Base-by-base conservation (phyloP, 768 basidiomycete genomes). In the Lactarius vividus region DNA sequence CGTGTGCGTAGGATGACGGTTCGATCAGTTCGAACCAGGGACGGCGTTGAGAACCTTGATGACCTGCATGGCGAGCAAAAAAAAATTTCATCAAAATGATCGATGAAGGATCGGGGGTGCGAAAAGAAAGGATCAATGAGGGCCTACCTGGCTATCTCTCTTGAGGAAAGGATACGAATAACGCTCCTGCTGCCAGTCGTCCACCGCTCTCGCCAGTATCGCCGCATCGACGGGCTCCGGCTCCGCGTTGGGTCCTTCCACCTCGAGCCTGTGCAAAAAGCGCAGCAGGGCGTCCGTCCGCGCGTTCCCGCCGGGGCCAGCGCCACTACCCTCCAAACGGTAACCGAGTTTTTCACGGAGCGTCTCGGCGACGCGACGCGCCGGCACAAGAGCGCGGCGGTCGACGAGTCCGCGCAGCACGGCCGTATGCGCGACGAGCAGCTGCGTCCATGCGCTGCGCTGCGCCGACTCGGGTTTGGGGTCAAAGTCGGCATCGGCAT, bases 351-450 rank as follows among this genome's bases (percentile, higher is more conserved):
- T 55, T n/a, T 40, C 46, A 9, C 16, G 23, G 37, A 66, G 28
- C 37, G 40, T 28, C n/a, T 42, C 37, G 0, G 60, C 65, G 46
- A 66, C 60, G 1, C 4, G 16, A 11, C 60, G 55, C 16, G 65
- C 65, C 1, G 23, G 37, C 44, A 2, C 13, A n/a, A 66, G 5
- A 8, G 57, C 31, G 20, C 61, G 61, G 2, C 57, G 23, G 23
- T 66, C 65, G n/a, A 54, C 7, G 26, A 66, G 23, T 20, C 61
- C 61, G 37, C 65, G 65, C 40, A 66, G 49, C 33, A 59, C 61
- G 20, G 56, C 20, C 7, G 65, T 66, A n/a, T 58, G 23, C 23
- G 61, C 46, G 7, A 20, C 0, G 20, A 62, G 31, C 60, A 63
- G 26, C 4, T 23, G 44, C 16, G 4, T n/a, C 18, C 3, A 5